Conservation (phyloP, 1,139 yeast species). For the Pichia sp. region DNA sequence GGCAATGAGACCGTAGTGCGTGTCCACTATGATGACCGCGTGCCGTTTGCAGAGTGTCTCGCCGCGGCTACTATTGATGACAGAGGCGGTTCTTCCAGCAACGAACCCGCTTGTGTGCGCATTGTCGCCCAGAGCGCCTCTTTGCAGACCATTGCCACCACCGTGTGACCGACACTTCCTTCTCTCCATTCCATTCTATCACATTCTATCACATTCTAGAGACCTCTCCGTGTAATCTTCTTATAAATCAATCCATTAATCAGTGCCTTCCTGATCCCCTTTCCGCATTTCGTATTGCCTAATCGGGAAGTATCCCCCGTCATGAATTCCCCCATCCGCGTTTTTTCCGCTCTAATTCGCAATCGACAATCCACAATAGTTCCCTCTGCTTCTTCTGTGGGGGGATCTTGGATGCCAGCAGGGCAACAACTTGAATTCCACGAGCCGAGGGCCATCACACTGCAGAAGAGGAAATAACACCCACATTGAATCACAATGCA, state of each 20-base stretch:
- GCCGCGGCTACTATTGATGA: conserved; percentile 21
- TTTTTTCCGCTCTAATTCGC: too few relatives aligned
- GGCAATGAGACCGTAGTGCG: conserved; percentile 16
- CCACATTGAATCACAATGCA: too few relatives aligned
- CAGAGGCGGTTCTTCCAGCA: conserved; percentile 17
- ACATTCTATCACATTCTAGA: too few relatives aligned
- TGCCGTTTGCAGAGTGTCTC: conserved; percentile 16
- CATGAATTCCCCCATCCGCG: background rate
- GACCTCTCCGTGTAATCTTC: background rate
- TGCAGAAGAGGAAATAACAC: too few relatives aligned
- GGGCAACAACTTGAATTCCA: too few relatives aligned
- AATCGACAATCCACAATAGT: too few relatives aligned
- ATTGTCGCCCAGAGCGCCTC: conserved; percentile 11
- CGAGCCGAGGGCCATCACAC: too few relatives aligned
- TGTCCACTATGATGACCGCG: conserved; percentile 19
- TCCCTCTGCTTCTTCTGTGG: too few relatives aligned
- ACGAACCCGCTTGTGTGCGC: conserved; percentile 24
- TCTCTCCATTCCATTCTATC: too few relatives aligned
- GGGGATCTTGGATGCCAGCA: too few relatives aligned
- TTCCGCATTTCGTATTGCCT: background rate
- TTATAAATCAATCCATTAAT: background rate
- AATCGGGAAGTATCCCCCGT: background rate
- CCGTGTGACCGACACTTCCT: too few relatives aligned
- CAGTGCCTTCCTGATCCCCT: background rate
- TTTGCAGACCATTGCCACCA: conserved; percentile 7